phyloP scores from a whole-genome alignment of 2,329 filamentous ascomycete genomes.

The Coniochaeta hoffmannii region DNA sequence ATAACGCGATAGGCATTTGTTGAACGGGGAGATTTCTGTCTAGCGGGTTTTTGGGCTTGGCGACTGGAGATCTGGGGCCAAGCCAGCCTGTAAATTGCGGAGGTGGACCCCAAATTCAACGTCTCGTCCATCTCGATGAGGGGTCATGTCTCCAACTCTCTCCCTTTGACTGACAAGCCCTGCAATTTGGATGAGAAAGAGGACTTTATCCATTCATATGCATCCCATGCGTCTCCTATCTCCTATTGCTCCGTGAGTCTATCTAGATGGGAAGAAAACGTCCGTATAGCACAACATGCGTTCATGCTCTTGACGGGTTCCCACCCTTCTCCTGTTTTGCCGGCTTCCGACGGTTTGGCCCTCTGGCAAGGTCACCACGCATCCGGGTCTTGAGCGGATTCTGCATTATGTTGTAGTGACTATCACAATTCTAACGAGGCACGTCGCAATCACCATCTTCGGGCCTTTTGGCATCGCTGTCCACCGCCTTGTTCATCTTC shows the following conservation, averaged over 20 bases:
- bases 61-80: neutral
- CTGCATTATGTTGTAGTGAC: neutral
- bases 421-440: neutral
- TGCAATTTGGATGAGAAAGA: conserved; percentile 1
- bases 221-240: neutral
- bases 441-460: neutral
- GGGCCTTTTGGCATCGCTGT: neutral
- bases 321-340: neutral
- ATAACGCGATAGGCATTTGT: neutral
- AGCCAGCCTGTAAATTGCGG: neutral
- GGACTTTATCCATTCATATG: conserved; percentile 1
- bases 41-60: no score
- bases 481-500: neutral
- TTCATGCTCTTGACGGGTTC: neutral
- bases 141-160: neutral
- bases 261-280: neutral
- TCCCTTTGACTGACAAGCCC: neutral
- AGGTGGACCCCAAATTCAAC: neutral
- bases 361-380: neutral
- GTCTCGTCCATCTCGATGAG: neutral
- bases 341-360: neutral
- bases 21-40: neutral
- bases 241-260: neutral
- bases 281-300: neutral
- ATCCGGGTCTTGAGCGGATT: neutral